These are phyloP conservation scores for Gyromitra esculenta DNA, from an alignment of 2,329 filamentous ascomycete genomes.

Conservation along the genomic window DNA sequence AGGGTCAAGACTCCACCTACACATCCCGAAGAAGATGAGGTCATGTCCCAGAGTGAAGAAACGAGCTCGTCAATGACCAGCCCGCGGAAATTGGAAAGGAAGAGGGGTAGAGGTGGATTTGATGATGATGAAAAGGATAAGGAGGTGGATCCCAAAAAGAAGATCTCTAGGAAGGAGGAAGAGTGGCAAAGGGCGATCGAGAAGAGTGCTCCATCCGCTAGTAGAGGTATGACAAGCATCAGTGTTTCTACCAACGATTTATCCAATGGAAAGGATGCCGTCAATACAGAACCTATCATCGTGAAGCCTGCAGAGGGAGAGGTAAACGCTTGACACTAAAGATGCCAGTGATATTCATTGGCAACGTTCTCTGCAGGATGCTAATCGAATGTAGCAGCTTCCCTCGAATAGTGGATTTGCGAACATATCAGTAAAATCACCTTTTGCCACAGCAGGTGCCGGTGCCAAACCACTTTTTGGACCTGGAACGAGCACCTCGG, in stretches of 20 bases:
- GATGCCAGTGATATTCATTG: constrained; percentile 38
- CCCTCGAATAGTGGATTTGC: constrained; percentile 50
- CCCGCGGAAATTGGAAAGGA: constrained; percentile 51
- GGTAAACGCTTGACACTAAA: constrained; percentile 38
- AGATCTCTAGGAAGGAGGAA: constrained; percentile 51
- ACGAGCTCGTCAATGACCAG: constrained; percentile 40
- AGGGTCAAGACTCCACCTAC: constrained; percentile 55
- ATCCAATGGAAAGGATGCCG: constrained; percentile 40
- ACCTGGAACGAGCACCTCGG: constrained; percentile 39
- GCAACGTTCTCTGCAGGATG: constrained; percentile 36
- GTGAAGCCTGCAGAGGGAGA: constrained; percentile 44
- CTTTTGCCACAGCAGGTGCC: constrained; percentile 52
- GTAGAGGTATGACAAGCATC: constrained; percentile 20
- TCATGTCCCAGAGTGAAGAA: constrained; percentile 50
- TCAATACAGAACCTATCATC: constrained; percentile 20
- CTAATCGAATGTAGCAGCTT: constrained; percentile 41
- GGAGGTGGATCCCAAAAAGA: constrained; percentile 52
- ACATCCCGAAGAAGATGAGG: constrained; percentile 53
- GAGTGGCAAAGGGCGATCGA: constrained; percentile 45
- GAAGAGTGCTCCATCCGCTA: constrained; percentile 35
- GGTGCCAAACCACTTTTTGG: constrained; percentile 52
- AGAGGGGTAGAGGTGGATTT: constrained; percentile 49
- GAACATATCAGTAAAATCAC: constrained; percentile 54
- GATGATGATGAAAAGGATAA: constrained; percentile 53
- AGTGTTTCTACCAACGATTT: constrained; percentile 37